Conservation (phyloP, 495 filamentous ascomycete species). For the Daldinia decipiens region DNA sequence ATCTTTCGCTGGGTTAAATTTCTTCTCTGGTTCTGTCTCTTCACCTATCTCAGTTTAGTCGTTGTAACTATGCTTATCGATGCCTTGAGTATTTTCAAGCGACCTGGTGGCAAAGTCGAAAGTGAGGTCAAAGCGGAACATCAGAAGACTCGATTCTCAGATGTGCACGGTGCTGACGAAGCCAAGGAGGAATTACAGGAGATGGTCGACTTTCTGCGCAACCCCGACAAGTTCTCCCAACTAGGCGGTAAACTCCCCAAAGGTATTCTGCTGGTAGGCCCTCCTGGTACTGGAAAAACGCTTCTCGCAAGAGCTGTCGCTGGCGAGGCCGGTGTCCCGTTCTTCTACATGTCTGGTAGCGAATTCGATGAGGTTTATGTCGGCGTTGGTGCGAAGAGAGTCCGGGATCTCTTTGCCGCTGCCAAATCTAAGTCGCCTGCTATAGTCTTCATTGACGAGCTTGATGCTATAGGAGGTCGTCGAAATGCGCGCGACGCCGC, state of each 20-base stretch:
- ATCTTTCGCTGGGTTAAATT: conserved; percentile 94
- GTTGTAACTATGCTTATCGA: conserved; percentile 83
- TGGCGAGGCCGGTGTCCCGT: conserved; percentile 95
- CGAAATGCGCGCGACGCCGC: conserved; percentile 92
- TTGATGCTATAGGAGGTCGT: conserved; percentile 95
- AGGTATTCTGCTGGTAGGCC: conserved; percentile 93
- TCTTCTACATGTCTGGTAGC: conserved; percentile 99
- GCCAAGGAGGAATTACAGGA: conserved; percentile 98
- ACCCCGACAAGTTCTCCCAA: conserved; percentile 88
- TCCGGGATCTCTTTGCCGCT: conserved; percentile 90
- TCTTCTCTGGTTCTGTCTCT: conserved; percentile 76
- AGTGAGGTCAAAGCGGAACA: conserved; percentile 90
- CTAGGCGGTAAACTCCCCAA: conserved; percentile 97
- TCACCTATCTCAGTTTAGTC: conserved; percentile 77
- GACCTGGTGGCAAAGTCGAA: conserved; percentile 71
- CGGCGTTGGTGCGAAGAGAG: conserved; percentile 96
- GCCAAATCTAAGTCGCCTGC: conserved; percentile 91
- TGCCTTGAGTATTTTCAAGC: conserved; percentile 77
- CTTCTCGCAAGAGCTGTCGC: conserved; percentile 94
- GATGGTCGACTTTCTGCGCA: conserved; percentile 92
- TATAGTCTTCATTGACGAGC: conserved; percentile 98
- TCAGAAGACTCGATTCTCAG: conserved; percentile 89
- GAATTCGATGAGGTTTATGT: conserved; percentile 99
- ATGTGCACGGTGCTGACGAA: conserved; percentile 97
- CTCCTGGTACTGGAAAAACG: conserved; percentile 98